Percentiles rank a stretch among this genome's conserved stretches.
Conservation (phyloP, 805 yeast species). For the Schizosaccharomyces octosporus region DNA sequence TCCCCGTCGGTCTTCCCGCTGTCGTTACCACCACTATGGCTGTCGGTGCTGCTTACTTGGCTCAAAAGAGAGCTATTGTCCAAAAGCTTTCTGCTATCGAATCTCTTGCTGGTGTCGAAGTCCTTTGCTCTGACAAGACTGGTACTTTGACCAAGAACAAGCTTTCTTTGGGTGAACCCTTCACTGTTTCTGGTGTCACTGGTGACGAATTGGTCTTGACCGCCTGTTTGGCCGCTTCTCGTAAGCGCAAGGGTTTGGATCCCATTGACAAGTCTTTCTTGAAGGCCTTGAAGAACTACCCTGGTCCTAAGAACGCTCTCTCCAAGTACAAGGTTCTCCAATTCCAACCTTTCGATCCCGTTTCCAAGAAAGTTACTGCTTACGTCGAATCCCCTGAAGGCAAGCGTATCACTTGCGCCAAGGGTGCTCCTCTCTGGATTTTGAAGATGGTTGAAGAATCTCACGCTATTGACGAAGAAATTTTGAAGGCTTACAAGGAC, state of each 20-base stretch:
- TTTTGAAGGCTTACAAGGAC: slow-evolving; percentile 84
- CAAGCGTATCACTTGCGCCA: slow-evolving; percentile 82
- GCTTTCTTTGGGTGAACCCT: slow-evolving; percentile 86
- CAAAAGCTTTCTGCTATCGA: slow-evolving; percentile 92
- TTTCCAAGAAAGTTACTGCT: slow-evolving; percentile 87
- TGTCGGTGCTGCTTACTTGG: slow-evolving; percentile 97
- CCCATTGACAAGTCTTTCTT: slow-evolving; percentile 93
- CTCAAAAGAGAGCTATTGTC: slow-evolving; percentile 91
- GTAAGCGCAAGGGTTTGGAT: slow-evolving; percentile 95
- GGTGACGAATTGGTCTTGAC: slow-evolving; percentile 90
- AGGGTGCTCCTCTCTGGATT: slow-evolving; percentile 95
- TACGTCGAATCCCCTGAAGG: slow-evolving; percentile 89
- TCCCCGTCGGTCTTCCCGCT: slow-evolving; percentile 96
- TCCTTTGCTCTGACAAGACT: slow-evolving; percentile 91
- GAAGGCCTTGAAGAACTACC: slow-evolving; percentile 67
- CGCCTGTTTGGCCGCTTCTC: slow-evolving; percentile 91
- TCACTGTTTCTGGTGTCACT: slow-evolving; percentile 92
- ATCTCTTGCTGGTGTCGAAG: slow-evolving; percentile 92
- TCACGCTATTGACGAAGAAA: slow-evolving; percentile 84
- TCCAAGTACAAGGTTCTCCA: slow-evolving; percentile 83
- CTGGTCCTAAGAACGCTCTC: slow-evolving; percentile 79
- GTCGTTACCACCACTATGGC: slow-evolving; percentile 98
- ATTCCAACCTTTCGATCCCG: slow-evolving; percentile 96
- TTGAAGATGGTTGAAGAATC: slow-evolving; percentile 91
- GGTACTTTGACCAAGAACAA: slow-evolving; percentile 96